Evolutionary conservation across 2,329 filamentous ascomycete genomes (phyloP).

Genomic region (Fusarium siculi): DNA sequence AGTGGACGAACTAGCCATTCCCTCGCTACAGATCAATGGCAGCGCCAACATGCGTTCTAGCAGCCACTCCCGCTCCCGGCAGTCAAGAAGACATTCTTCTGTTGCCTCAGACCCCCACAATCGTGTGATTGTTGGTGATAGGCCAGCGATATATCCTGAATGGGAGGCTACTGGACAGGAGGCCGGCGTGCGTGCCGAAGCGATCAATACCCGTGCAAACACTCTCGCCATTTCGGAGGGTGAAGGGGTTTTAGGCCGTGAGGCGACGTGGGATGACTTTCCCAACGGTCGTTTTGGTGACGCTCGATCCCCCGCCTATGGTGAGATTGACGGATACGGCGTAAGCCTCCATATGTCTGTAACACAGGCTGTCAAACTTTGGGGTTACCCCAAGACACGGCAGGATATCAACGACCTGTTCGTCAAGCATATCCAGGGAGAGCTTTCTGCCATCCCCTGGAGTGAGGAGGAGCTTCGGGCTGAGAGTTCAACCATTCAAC

Average conservation of each 20-base stretch:
- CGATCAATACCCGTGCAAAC: constrained; percentile 81
- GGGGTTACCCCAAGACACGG: constrained; percentile 78
- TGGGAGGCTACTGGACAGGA: constrained; percentile 81
- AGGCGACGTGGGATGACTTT: constrained; percentile 99
- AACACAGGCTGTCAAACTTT: constrained; percentile 83
- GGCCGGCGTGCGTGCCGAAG: constrained; percentile 78
- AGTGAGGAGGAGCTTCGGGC: constrained; percentile 87
- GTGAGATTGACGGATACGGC: constrained; percentile 97
- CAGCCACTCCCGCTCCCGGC: constrained; percentile 49
- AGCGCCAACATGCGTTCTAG: constrained; percentile 45
- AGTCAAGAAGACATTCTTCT: constrained; percentile 75
- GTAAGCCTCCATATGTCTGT: constrained; percentile 93
- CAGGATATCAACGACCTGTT: constrained; percentile 85
- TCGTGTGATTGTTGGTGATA: constrained; percentile 81
- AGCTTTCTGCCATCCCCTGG: constrained; percentile 88
- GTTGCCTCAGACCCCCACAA: constrained; percentile 89
- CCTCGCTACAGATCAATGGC: constrained; percentile 61
- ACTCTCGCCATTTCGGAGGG: constrained; percentile 95
- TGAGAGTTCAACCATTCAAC: constrained; percentile 84
- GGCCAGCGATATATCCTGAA: constrained; percentile 67
- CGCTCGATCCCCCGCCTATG: constrained; percentile 90
- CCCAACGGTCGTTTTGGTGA: constrained; percentile 97
- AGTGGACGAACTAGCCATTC: constrained; percentile 53
- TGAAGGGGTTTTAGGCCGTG: constrained; percentile 85
- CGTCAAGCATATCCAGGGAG: constrained; percentile 80